Evolutionary conservation across 768 basidiomycete genomes (phyloP), one percentile per base, ranked within the genome.

Genomic region (Lentinula guzmanii): DNA sequence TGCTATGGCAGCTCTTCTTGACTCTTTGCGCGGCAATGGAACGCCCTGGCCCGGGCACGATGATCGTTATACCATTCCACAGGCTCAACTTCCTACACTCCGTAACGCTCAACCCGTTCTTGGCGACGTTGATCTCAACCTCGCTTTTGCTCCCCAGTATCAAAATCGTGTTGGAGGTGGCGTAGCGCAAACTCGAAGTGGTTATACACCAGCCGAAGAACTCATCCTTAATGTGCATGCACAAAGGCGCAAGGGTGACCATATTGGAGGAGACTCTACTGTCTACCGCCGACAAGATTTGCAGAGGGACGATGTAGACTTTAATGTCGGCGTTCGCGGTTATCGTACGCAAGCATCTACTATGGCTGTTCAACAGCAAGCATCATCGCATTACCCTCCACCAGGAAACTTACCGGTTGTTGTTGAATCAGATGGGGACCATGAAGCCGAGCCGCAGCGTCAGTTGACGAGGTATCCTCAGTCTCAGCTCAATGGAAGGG

Each of bases 161-260:
- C 61, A 53, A 4, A 61, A 4, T 24, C 50, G 35, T 1, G 18
- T n/a, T 10, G 52, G 46, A 41, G 58, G 51, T 39, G 54, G 62
- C 39, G 61, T 63, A 51, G 60, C 67, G 42, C 77, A 77, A 43
- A 75, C 79, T 5, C 71, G 73, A 34, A 77, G 81, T 1, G 88
- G 88, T 1, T 90, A 85, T 64, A 90, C 89, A 0, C 76, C 86
- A 1, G 77, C 87, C 0, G 89, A 90, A 68, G 83, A 87, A 70
- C 80, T 83, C 63, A 83, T 90, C 54, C 80, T 90, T 68, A 86
- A 79, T 60, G 84, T 71, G 63, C 86, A 71, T 75, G 54, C 58
- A 56, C 65, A 66, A 45, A n/a, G 57, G 6, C 48, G 52, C 24
- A 63, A 65, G n/a, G 43, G 37, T 9, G 63, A 66, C 57, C 63